Base-by-base conservation (phyloP, 768 basidiomycete genomes). In the Hortiboletus flavorubellus region DNA sequence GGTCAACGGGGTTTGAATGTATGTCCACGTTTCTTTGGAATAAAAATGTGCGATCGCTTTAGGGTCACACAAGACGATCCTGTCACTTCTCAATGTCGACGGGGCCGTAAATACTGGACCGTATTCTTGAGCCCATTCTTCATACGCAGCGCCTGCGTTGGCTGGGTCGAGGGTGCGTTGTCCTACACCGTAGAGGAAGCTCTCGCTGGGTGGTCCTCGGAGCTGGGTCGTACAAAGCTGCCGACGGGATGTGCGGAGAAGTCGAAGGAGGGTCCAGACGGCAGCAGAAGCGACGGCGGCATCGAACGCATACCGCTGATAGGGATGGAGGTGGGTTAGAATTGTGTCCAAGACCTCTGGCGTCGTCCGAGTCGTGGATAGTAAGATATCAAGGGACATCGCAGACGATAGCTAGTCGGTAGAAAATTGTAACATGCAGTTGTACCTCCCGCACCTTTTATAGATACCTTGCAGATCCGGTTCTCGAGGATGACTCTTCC, bases 1-100 rank as follows among this genome's bases (percentile, higher is more conserved):
- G 0, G 6, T 18, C 7, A 75, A 59, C 5, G 65, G 67, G 0
- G 73, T 73, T 40, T 76, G 76, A 0, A 75, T 63, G 56, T 84
- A 84, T 0, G 69, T 72, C 9, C 64, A 51, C 0, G 45, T 31
- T 2, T 56, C 59, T 3, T 51, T 56, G 5, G 45, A 23, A 9
- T 38, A 50, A 5, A 43, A 53, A 23, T 56, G 59, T 1, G 54
- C 46, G 33, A 61, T 56, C 5, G 58, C 51, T 33, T 77, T 80
- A 6, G 76, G 75, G 56, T 81, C 80, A 39, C 70, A 70, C 18
- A 66, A 18, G 12, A 66, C n/a, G 33, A 65, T 34, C 42, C 9
- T 41, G 8, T 33, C 21, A 1, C 10, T 39, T 0, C 61, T 55
- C 8, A 66, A 16, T 6, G 55, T 38, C 14, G 51, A 51, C 4